Base-by-base conservation (phyloP, 1,139 yeast species). In the Saccharomyces hybrid region DNA sequence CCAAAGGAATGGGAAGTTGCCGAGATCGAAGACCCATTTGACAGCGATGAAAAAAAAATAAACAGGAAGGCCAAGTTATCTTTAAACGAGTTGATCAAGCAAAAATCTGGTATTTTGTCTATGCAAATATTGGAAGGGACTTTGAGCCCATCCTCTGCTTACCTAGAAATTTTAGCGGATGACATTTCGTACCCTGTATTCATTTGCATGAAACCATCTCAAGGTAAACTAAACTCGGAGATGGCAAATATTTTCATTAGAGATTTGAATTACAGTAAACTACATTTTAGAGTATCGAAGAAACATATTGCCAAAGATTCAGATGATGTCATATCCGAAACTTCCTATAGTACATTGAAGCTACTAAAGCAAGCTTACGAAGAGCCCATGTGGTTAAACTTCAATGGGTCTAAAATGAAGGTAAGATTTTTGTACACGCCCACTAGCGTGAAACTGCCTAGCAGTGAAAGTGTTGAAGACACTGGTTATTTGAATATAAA, bases 1-100 rank as follows among this genome's bases (percentile, higher is more conserved):
- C 91, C 93, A 20, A 72, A 76, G 49, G 79, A 79, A 51, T 85
- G 80, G 63, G 88, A 84, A 68, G 81, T 88, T 61, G 76, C 82
- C 51, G 85, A 83, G 25, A 71, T 78, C 49, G 79, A 77, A 34
- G 78, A 76, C 52, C 76, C 75, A 41, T 70, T 76, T 29, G 75
- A 76, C 14, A 69, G 66, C 4, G 78, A 61, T 8, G 57, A 59
- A 4, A 60, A 58, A 42, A 62, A 61, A 29, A 59, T 81, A 11
- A 68, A 72, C 16, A 79, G 77, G 59, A 73, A 76, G 65, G 75
- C 76, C 54, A 65, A 69, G 48, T 63, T 84, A 65, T 70, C 85
- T 1, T 69, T 84, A 47, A 79, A 78, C 9, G 77, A 82, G 60
- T 71, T 84, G 32, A 61, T 82, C 49, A 67, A 76, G 49, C 76